A percentile compares a stretch with the other conserved stretches of the same genome.
These are phyloP conservation scores for Penicillium nordicum DNA, from an alignment of 2,329 filamentous ascomycete species.

Conservation along the genomic window DNA sequence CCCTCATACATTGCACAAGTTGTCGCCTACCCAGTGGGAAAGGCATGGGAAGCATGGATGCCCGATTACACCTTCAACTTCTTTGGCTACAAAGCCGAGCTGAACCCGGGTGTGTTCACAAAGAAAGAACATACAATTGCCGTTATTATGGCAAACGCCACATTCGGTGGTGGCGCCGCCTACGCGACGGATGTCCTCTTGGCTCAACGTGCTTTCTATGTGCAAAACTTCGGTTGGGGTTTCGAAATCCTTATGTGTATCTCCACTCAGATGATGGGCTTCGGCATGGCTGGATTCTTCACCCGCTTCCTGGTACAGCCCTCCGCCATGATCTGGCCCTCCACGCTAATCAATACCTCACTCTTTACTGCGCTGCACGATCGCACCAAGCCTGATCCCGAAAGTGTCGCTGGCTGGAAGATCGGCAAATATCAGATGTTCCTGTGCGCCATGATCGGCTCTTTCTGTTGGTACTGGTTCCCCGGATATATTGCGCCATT, in stretches of 20 bases:
- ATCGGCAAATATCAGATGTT: slow-evolving; percentile 68
- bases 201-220: slow-evolving; percentile 69
- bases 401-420: slow-evolving; percentile 58
- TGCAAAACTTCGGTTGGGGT: slow-evolving; percentile 62
- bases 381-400: slow-evolving; percentile 52
- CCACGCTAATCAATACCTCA: slow-evolving; percentile 62
- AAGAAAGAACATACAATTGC: slow-evolving; percentile 48
- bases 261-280: slow-evolving; percentile 66
- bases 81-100: slow-evolving; percentile 38
- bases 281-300: slow-evolving; percentile 67
- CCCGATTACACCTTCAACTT: slow-evolving; percentile 35
- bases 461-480: slow-evolving; percentile 67
- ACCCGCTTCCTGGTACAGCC: slow-evolving; percentile 55
- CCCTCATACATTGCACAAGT: slow-evolving; percentile 63
- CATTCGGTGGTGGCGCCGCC: slow-evolving; percentile 57
- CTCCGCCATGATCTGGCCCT: slow-evolving; percentile 72
- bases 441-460: slow-evolving; percentile 52
- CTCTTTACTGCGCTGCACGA: slow-evolving; percentile 74
- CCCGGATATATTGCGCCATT: slow-evolving; percentile 67
- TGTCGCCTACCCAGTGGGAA: slow-evolving; percentile 54
- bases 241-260: slow-evolving; percentile 66
- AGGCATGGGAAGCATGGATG: slow-evolving; percentile 40
- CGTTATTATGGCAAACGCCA: slow-evolving; percentile 60
- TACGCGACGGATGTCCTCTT: slow-evolving; percentile 73
- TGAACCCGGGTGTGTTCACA: slow-evolving; percentile 47